Evolutionary conservation across 2,329 filamentous ascomycete species (phyloP), one percentile per base, ranked within the genome.

Genomic region (Sordariomycetes sp.): DNA sequence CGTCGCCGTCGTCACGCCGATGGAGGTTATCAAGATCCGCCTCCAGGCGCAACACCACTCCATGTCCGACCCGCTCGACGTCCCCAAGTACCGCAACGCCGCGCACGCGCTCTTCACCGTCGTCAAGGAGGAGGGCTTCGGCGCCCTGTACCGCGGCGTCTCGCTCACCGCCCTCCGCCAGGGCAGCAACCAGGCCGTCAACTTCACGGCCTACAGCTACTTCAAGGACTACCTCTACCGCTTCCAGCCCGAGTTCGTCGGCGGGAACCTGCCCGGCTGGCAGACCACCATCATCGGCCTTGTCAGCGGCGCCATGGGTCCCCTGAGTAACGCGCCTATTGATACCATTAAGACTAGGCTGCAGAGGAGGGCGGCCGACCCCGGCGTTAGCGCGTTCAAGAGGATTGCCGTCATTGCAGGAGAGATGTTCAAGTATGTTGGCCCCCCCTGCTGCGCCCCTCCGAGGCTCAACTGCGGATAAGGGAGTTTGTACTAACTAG

Each of bases 21-120:
- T 99, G 94, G 94, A 99, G 77, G 94, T 99, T 61, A 85, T 99
- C 75, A 99, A 99, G 82, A 99, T 99, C 70, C 89, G 94, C 54
- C 83, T 99, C 65, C 94, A 99, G 79, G 93, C 93, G 4, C 94
- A 99, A 76, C 90, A 97, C 77, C 94, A 99, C 83, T 90, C 85
- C 70, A 94, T 99, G 87, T 91, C 94, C 54, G 94, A 99, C 70
- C 94, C 94, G 6, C 86, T 97, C 64, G 94, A 97, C 71, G 74
- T 97, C 10, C 94, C 94, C 63, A 97, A 97, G 77, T 97, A 97
- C 79, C 89, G 93, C 70, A 97, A 96, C 74, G 93, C 93, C 28
- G 91, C 91, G 20, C 83, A 87, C 71, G 83, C 83, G 7, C 74
- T 85, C 20, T 96, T 95, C 76, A 97, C 92, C 5, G 91, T 99